Evolutionary conservation across 139 green algal species (phyloP).

Genomic region (Marvania coccoides): DNA sequence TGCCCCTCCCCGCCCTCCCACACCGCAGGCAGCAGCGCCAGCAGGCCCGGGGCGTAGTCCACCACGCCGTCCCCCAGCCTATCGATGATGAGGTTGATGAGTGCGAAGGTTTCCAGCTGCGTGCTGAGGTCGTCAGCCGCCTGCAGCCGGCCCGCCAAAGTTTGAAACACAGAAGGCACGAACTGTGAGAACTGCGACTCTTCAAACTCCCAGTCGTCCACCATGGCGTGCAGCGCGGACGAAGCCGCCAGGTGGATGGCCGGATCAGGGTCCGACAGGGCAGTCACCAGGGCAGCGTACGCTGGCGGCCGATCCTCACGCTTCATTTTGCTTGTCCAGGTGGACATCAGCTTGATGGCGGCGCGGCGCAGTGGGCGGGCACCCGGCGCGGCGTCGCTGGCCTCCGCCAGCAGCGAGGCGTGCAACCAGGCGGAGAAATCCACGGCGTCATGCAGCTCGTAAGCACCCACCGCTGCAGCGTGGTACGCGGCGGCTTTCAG

Average conservation of each 20-base stretch:
- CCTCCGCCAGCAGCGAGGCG: conserved; percentile 37
- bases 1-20: conserved; percentile 60
- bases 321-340: conserved; percentile 44
- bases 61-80: conserved; percentile 45
- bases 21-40: conserved; percentile 56
- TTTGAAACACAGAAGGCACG: conserved; percentile 37
- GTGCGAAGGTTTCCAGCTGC: conserved; percentile 65
- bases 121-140: conserved; percentile 54
- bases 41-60: conserved; percentile 43
- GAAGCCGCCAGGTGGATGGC: conserved; percentile 55
- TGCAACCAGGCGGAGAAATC: conserved; percentile 56
- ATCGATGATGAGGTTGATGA: conserved; percentile 72
- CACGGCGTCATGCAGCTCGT: conserved; percentile 78
- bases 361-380: conserved; percentile 37
- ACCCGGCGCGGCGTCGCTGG: conserved; percentile 12
- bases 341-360: conserved; percentile 39
- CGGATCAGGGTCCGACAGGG: conserved; percentile 38
- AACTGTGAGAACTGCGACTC: conserved; percentile 49
- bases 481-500: conserved; percentile 80
- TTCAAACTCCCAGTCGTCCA: conserved; percentile 75
- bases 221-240: conserved; percentile 46
- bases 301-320: conserved; percentile 33
- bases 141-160: conserved; percentile 37
- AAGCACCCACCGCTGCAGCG: conserved; percentile 55
- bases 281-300: conserved; percentile 41